Conservation (phyloP, 2,329 filamentous ascomycete species). For the Cercospora zeina region DNA sequence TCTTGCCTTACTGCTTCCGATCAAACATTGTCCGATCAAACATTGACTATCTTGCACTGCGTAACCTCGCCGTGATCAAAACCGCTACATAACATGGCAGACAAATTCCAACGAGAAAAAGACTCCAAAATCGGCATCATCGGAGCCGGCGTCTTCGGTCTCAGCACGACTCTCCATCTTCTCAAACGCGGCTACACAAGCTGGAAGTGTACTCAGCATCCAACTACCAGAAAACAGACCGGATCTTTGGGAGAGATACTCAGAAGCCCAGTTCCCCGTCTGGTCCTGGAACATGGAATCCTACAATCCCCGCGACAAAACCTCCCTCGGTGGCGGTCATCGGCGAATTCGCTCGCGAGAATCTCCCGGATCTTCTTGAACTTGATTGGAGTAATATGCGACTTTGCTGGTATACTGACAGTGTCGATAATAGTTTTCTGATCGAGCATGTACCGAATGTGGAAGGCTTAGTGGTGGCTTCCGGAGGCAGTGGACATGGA, state of each 20-base stretch:
- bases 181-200: conserved; percentile 33
- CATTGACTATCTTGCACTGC: too few relatives aligned
- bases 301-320: conserved; percentile 9
- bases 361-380: conserved; percentile 44
- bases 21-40: too few relatives aligned
- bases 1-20: neutral
- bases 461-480: conserved; percentile 35
- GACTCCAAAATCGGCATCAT: conserved; percentile 40
- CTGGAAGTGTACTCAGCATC: conserved; percentile 49
- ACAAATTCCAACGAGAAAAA: conserved; percentile 13
- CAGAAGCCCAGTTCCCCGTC: conserved; percentile 50
- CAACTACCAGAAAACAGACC: conserved; percentile 45
- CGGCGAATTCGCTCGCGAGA: conserved; percentile 41
- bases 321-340: conserved; percentile 29
- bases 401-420: conserved; percentile 58
- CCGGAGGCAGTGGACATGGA: conserved; percentile 38
- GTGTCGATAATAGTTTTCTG: conserved; percentile 36
- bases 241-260: conserved; percentile 46
- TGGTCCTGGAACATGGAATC: conserved; percentile 40
- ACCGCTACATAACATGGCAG: conserved; percentile 19
- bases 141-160: conserved; percentile 49
- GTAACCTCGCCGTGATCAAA: too few relatives aligned
- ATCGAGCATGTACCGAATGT: conserved; percentile 33
- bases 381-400: conserved; percentile 47
- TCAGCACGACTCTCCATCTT: conserved; percentile 44